Conservation (phyloP, 2,329 filamentous ascomycete species). For the Fusarium coffeatum region DNA sequence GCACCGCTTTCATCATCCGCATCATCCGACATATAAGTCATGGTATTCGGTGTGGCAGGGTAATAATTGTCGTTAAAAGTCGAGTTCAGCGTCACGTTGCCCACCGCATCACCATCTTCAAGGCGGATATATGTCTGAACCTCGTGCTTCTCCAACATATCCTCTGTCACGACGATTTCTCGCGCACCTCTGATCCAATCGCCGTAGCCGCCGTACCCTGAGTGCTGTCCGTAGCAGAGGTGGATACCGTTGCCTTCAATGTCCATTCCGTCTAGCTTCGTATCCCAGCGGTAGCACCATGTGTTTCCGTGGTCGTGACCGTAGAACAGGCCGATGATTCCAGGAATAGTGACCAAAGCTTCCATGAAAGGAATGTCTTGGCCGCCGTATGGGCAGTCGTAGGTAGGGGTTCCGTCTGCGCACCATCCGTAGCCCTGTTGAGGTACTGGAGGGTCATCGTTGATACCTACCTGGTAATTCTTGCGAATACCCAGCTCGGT, state of each 20-base stretch:
- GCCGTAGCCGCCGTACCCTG: constrained; percentile 77
- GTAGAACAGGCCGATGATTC: constrained; percentile 68
- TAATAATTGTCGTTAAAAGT: constrained; percentile 70
- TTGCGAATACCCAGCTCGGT: constrained; percentile 50
- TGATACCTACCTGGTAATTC: constrained; percentile 57
- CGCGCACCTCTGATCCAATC: constrained; percentile 71
- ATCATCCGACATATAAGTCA: constrained; percentile 42
- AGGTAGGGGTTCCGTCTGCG: constrained; percentile 50
- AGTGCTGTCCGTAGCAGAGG: constrained; percentile 72
- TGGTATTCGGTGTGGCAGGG: constrained; percentile 55
- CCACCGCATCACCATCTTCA: constrained; percentile 65
- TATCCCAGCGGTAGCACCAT: constrained; percentile 66
- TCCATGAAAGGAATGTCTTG: constrained; percentile 73
- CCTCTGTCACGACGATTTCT: constrained; percentile 63
- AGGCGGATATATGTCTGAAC: constrained; percentile 71
- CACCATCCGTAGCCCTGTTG: constrained; percentile 60
- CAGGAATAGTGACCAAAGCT: constrained; percentile 65
- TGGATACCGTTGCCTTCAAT: constrained; percentile 58
- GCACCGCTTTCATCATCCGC: not conserved
- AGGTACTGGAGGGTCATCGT: constrained; percentile 57
- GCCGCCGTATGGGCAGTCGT: constrained; percentile 56
- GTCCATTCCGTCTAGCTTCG: constrained; percentile 50
- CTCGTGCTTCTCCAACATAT: constrained; percentile 53
- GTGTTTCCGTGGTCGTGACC: constrained; percentile 75
- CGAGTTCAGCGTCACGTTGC: constrained; percentile 65